Evolutionary conservation across 1,284 basidiomycete species (phyloP).

Genomic region (Ceratobasidium sp.): DNA sequence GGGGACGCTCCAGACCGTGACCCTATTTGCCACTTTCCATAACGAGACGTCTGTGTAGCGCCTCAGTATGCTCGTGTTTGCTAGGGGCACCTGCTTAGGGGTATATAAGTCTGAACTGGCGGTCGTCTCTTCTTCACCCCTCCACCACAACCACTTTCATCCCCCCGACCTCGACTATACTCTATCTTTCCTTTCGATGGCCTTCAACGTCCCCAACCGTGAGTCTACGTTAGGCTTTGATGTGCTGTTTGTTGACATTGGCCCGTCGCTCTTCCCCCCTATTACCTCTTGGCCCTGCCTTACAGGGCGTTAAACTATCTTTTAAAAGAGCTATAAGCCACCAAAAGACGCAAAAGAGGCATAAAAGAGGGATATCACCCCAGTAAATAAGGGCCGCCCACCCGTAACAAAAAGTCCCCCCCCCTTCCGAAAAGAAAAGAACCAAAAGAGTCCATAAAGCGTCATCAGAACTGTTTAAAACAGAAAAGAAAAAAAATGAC

Average conservation of each 20-base stretch:
- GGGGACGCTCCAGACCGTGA: not conserved
- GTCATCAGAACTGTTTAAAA: not conserved
- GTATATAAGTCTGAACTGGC: not conserved
- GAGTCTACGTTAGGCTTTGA: not conserved
- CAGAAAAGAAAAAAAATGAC: not conserved
- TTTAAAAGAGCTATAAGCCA: conserved; percentile 22
- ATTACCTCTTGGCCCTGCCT: not conserved
- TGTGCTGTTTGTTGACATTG: too few species aligned
- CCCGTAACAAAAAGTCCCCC: not conserved
- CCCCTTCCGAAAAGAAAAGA: not conserved
- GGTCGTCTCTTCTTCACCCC: not conserved
- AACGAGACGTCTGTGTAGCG: not conserved
- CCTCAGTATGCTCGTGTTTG: not conserved
- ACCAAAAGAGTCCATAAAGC: not conserved
- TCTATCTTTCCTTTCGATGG: not conserved
- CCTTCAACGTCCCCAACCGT: not conserved
- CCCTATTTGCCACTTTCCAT: not conserved
- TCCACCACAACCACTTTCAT: not conserved
- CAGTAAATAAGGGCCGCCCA: conserved; percentile 21
- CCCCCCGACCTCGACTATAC: not conserved
- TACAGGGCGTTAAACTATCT: not conserved
- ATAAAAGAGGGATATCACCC: conserved; percentile 12
- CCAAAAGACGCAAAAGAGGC: conserved; percentile 26
- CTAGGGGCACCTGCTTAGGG: not conserved
- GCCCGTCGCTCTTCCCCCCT: not conserved